Percentiles rank a stretch among this genome's conserved stretches.
These are phyloP conservation scores for Ceratocystiopsis brevicomis DNA, from an alignment of 2,329 filamentous ascomycete species.

Conservation along the genomic window DNA sequence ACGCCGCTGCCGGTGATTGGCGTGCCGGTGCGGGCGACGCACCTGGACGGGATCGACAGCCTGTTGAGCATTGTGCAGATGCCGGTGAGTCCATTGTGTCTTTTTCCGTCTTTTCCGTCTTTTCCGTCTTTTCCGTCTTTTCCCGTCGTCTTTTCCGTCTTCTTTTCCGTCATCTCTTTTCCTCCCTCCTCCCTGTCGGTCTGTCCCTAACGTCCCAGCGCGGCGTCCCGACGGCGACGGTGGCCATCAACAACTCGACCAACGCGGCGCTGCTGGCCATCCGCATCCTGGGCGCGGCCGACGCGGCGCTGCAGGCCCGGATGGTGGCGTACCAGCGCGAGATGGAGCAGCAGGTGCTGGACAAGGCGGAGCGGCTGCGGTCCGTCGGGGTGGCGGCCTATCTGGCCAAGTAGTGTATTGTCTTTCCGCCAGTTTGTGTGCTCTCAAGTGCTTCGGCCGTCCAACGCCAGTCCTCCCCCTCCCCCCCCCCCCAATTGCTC, in stretches of 20 bases:
- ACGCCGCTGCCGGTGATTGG: slow-evolving; percentile 59
- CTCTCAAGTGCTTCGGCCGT: too few species aligned
- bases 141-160: too few species aligned
- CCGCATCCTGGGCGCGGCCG: slow-evolving; percentile 14
- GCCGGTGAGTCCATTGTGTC: slow-evolving; percentile 33
- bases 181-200: slow-evolving; percentile 17
- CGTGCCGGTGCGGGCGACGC: slow-evolving; percentile 56
- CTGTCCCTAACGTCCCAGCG: slow-evolving; percentile 19
- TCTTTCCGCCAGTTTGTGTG: too few species aligned
- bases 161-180: not conserved
- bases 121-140: not conserved
- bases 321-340: slow-evolving; percentile 41
- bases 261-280: slow-evolving; percentile 31
- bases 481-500: too few species aligned
- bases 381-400: slow-evolving; percentile 30
- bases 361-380: slow-evolving; percentile 37
- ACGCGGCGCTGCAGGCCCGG: slow-evolving; percentile 30
- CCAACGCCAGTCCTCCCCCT: too few species aligned
- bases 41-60: slow-evolving; percentile 52
- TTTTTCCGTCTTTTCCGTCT: slow-evolving; percentile 6
- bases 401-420: slow-evolving; percentile 5
- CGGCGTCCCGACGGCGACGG: slow-evolving; percentile 38
- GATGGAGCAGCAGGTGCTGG: slow-evolving; percentile 42
- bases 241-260: slow-evolving; percentile 63
- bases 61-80: slow-evolving; percentile 60